Evolutionary conservation across 1,284 basidiomycete genomes (phyloP).

Genomic region (Moesziomyces globuligerus): DNA sequence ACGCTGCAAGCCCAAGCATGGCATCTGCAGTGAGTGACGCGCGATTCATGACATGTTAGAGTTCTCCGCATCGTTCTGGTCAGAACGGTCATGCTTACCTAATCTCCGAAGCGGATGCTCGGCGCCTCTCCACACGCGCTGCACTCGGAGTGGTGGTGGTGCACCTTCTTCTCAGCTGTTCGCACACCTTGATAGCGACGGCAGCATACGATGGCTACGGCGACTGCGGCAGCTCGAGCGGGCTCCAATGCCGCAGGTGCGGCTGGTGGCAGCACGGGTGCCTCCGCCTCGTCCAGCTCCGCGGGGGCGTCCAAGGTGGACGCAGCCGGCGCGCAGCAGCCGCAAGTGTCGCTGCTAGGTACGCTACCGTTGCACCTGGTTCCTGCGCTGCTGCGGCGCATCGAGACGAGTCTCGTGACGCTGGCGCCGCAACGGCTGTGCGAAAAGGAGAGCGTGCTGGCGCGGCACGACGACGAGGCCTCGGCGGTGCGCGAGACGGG

Average conservation of each 20-base stretch:
- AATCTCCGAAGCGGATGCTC: neutral
- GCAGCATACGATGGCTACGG: neutral
- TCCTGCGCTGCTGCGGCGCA: slow-evolving; percentile 14
- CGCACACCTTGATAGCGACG: neutral
- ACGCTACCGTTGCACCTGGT: slow-evolving; percentile 26
- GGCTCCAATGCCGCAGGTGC: neutral
- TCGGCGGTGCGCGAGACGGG: slow-evolving; percentile 40
- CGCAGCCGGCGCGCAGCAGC: slow-evolving; percentile 18
- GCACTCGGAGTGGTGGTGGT: too few species aligned
- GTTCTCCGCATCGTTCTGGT: too few species aligned
- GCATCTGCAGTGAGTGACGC: too few species aligned
- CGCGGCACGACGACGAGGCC: slow-evolving; percentile 34
- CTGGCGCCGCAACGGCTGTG: slow-evolving; percentile 19
- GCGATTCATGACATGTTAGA: too few species aligned
- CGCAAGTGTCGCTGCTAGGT: slow-evolving; percentile 41
- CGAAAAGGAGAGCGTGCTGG: slow-evolving; percentile 35
- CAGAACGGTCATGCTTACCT: neutral
- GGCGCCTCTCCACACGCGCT: too few species aligned
- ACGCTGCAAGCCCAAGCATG: too few species aligned
- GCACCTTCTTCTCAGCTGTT: neutral
- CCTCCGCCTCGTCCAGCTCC: slow-evolving; percentile 8
- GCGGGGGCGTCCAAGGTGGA: slow-evolving; percentile 7
- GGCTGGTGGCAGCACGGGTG: neutral
- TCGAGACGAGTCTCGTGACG: slow-evolving; percentile 16
- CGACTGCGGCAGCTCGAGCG: neutral